Conservation (phyloP, 495 filamentous ascomycete genomes). For the Terfezia boudieri region DNA sequence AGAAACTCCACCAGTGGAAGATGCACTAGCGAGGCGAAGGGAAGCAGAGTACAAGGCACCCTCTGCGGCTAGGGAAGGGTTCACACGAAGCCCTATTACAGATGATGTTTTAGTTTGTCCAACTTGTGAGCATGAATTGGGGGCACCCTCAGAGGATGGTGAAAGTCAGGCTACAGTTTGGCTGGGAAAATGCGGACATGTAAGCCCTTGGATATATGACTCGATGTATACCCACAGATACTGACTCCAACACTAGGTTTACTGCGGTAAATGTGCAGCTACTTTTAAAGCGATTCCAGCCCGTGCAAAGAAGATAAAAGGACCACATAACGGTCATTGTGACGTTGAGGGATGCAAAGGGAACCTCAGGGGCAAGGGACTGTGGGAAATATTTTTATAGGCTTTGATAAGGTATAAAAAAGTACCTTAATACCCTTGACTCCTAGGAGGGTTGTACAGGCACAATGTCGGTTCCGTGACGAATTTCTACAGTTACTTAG, state of each 20-base stretch:
- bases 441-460: no score
- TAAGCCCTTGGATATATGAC: slow-evolving; percentile 22
- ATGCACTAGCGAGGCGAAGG: slow-evolving; percentile 12
- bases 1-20: slow-evolving; percentile 11
- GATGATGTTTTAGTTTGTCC: slow-evolving; percentile 47
- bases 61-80: slow-evolving; percentile 34
- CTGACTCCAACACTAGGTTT: slow-evolving; percentile 5
- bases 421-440: no score
- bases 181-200: slow-evolving; percentile 58
- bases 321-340: background rate
- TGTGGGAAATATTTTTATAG: background rate
- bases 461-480: background rate
- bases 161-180: slow-evolving; percentile 45
- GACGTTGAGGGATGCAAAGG: background rate
- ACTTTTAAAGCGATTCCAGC: slow-evolving; percentile 6
- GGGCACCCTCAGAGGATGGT: slow-evolving; percentile 26
- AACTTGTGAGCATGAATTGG: slow-evolving; percentile 46
- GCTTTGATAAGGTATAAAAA: background rate
- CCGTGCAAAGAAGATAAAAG: background rate
- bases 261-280: slow-evolving; percentile 15
- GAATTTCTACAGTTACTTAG: background rate
- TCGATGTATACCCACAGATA: background rate
- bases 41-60: slow-evolving; percentile 34
- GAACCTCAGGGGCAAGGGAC: background rate
- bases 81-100: slow-evolving; percentile 39